Evolutionary conservation across 257 asterid species (phyloP).

Genomic region (Orobanche coerulescens): DNA sequence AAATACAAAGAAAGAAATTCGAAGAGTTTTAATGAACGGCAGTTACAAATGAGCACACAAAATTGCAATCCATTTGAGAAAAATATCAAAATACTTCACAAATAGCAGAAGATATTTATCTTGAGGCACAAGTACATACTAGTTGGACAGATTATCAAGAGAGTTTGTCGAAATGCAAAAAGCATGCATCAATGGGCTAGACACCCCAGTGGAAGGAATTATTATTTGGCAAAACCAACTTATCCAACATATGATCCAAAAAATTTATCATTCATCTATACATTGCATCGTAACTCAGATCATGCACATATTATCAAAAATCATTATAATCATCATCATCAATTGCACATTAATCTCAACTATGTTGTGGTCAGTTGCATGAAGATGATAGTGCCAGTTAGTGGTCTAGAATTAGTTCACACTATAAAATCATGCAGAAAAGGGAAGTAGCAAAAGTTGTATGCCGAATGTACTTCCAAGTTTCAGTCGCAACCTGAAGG

Average conservation of each 20-base stretch:
- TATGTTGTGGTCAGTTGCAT: too few relatives aligned
- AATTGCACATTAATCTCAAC: too few relatives aligned
- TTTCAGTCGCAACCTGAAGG: too few relatives aligned
- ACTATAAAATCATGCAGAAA: too few relatives aligned
- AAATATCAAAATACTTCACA: neutral
- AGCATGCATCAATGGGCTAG: neutral
- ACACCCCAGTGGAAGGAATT: neutral
- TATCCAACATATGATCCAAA: constrained; percentile 4
- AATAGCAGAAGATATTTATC: neutral
- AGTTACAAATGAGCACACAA: neutral
- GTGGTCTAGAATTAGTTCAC: too few relatives aligned
- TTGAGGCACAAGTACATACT: neutral
- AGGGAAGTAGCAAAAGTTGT: too few relatives aligned
- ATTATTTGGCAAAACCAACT: neutral
- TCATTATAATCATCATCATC: too few relatives aligned
- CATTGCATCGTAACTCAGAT: neutral
- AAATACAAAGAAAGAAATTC: neutral
- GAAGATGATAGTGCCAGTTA: too few relatives aligned
- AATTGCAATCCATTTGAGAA: neutral
- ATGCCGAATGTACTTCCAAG: too few relatives aligned
- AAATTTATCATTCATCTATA: neutral
- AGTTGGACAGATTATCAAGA: neutral
- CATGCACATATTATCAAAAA: neutral
- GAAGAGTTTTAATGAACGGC: neutral
- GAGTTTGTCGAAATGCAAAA: neutral